Evolutionary conservation across 2,329 filamentous ascomycete species (phyloP).

Genomic region (Periconia sp.): DNA sequence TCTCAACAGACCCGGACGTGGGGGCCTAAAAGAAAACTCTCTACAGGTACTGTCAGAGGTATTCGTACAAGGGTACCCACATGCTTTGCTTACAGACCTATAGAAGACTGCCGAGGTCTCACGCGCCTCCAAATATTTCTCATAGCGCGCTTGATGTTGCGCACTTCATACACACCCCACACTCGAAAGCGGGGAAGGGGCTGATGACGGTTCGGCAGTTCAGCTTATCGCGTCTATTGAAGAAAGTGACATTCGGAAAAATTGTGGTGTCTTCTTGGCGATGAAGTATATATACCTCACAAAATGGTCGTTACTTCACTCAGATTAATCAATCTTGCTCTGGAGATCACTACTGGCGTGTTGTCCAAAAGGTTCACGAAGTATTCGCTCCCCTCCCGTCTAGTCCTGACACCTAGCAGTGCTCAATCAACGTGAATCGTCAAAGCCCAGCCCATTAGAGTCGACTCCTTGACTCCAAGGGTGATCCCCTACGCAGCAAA

Average conservation of each 20-base stretch:
- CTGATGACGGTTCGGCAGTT: too few species aligned
- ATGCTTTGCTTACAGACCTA: not conserved
- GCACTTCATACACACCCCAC: slow-evolving; percentile 5
- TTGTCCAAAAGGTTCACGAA: slow-evolving; percentile 5
- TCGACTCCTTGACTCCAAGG: not conserved
- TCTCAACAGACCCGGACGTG: not conserved
- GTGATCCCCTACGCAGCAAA: not conserved
- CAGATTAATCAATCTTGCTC: too few species aligned
- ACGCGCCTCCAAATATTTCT: not conserved
- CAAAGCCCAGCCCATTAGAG: not conserved
- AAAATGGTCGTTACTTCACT: too few species aligned
- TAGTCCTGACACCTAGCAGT: slow-evolving; percentile 1
- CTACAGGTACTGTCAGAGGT: slow-evolving; percentile 2
- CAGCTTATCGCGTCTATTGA: too few species aligned
- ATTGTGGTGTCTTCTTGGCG: not conserved
- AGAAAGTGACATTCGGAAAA: not conserved
- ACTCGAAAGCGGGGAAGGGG: slow-evolving; percentile 3
- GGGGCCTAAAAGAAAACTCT: not conserved
- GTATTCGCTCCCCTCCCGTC: slow-evolving; percentile 3
- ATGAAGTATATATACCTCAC: too few species aligned
- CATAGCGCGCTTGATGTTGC: not conserved
- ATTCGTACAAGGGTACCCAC: not conserved
- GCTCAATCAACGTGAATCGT: not conserved
- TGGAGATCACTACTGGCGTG: too few species aligned
- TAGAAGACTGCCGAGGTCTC: not conserved